A percentile compares a stretch with the other conserved stretches of the same genome.
phyloP scores from a whole-genome alignment of 768 basidiomycete genomes.

The Suillus variegatus region DNA sequence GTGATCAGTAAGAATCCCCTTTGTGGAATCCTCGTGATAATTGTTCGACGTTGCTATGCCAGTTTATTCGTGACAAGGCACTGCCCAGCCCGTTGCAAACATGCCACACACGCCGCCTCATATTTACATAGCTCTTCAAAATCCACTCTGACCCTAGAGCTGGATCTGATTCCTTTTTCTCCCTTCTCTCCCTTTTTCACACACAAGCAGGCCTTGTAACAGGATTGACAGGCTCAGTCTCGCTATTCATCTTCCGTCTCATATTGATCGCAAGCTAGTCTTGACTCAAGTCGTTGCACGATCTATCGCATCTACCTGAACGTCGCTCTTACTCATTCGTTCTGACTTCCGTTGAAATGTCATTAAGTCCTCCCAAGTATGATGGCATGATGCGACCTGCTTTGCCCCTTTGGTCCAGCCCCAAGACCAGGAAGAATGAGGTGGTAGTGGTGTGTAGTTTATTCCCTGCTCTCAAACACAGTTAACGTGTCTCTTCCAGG shows the following conservation, averaged over 20 bases:
- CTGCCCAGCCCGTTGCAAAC: neutral
- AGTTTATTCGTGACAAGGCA: neutral
- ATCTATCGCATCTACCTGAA: neutral
- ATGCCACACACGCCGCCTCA: neutral
- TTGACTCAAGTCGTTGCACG: neutral
- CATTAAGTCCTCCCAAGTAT: conserved; percentile 2
- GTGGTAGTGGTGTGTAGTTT: conserved; percentile 27
- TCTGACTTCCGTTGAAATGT: neutral
- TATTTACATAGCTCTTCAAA: neutral
- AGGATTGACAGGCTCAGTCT: conserved; percentile 9
- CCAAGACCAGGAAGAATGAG: conserved; percentile 19
- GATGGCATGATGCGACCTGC: neutral
- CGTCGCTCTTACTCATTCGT: neutral
- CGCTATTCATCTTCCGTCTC: neutral
- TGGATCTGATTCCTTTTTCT: conserved; percentile 5
- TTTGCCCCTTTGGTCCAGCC: conserved; percentile 11
- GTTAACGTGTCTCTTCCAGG: conserved; percentile 20
- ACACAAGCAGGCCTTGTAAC: conserved; percentile 9
- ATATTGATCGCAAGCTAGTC: neutral
- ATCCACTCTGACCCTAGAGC: conserved; percentile 1
- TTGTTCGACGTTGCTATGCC: conserved; percentile 5
- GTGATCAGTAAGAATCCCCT: neutral
- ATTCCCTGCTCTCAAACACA: neutral
- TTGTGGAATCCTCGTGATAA: neutral
- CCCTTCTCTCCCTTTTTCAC: neutral